Evolutionary conservation across 257 asterid genomes (phyloP).

Genomic region (Agastache rugosa): DNA sequence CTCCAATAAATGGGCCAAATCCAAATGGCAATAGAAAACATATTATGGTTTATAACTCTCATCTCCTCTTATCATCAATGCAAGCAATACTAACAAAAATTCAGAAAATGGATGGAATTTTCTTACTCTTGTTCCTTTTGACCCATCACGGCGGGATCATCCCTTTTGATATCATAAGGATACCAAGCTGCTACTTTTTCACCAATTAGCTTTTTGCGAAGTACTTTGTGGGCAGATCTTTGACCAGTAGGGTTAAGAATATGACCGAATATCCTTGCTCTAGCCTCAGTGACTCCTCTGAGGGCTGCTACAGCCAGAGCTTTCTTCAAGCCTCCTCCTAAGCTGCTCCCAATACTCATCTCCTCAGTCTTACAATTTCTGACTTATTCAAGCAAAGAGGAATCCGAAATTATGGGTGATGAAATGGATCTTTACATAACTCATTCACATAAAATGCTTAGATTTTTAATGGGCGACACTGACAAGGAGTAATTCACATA

Average conservation of each 20-base stretch:
- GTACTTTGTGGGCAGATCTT: constrained; percentile 78
- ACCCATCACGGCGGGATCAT: constrained; percentile 73
- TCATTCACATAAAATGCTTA: not conserved
- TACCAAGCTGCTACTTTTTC: constrained; percentile 86
- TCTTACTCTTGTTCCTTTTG: constrained; percentile 74
- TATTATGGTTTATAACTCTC: not conserved
- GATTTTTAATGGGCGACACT: constrained; percentile 12
- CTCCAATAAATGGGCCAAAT: not conserved
- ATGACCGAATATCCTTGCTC: constrained; percentile 91
- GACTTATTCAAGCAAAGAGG: not conserved
- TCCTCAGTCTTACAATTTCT: constrained; percentile 27
- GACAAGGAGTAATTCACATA: constrained; percentile 27
- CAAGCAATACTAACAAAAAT: not conserved
- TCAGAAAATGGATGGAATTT: not conserved
- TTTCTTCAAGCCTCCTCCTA: constrained; percentile 75
- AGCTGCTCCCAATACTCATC: constrained; percentile 55
- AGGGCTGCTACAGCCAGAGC: constrained; percentile 70
- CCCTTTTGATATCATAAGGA: constrained; percentile 73
- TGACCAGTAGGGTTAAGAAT: constrained; percentile 79
- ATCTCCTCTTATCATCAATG: constrained; percentile 24
- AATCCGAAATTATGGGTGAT: constrained; percentile 17
- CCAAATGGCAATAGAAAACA: constrained; percentile 9
- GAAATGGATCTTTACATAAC: not conserved
- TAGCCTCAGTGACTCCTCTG: constrained; percentile 79
- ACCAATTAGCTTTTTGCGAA: constrained; percentile 93